phyloP scores from a whole-genome alignment of 208 protist species.

The Naegleria gruberi region DNA sequence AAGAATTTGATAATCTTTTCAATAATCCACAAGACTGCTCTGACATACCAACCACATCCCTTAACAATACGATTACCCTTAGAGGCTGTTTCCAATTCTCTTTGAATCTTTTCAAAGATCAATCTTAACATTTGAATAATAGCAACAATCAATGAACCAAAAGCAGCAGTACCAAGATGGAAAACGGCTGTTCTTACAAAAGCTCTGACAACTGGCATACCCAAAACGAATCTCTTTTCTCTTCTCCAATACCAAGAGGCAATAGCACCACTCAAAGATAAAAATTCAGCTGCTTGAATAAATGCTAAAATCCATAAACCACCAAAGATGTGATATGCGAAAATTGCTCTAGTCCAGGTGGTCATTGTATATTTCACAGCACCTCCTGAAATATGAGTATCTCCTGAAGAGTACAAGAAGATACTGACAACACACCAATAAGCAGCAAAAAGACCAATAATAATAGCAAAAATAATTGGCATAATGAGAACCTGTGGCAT shows the following conservation, averaged over 20 bases:
- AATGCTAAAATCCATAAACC: not conserved
- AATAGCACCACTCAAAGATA: not conserved
- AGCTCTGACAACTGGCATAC: not conserved
- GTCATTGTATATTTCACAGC: not conserved
- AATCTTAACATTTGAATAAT: constrained; percentile 51
- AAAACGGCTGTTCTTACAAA: constrained; percentile 33
- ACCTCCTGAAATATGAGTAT: not conserved
- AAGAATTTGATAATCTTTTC: constrained; percentile 62
- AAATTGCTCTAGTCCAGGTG: not conserved
- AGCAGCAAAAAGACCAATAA: not conserved
- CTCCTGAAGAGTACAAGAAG: not conserved
- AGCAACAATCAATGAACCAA: constrained; percentile 62
- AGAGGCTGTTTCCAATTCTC: constrained; percentile 5
- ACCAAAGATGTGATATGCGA: not conserved
- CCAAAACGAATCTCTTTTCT: not conserved
- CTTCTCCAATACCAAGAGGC: constrained; percentile 14
- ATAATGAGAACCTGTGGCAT: not conserved
- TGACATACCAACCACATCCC: constrained; percentile 36
- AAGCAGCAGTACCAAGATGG: constrained; percentile 56
- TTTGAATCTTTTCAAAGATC: constrained; percentile 38
- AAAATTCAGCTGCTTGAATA: not conserved
- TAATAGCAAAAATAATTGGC: not conserved
- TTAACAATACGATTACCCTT: constrained; percentile 18
- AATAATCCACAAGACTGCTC: constrained; percentile 48
- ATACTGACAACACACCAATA: not conserved